A percentile compares a stretch with the other conserved stretches of the same genome.
Evolutionary conservation across 305 asterid genomes (phyloP).

Genomic region (Fraxinus albicans): DNA sequence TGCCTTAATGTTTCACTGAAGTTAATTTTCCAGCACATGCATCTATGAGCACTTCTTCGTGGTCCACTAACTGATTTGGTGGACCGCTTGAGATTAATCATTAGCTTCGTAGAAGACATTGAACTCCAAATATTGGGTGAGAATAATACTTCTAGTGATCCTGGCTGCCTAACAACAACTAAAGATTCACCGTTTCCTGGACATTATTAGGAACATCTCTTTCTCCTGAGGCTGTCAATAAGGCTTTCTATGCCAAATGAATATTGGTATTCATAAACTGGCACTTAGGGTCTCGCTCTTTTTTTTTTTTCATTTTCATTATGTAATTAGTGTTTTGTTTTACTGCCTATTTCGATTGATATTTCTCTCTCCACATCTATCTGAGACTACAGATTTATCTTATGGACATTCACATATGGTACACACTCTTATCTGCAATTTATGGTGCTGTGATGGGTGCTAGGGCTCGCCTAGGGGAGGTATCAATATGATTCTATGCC

Average conservation of each 20-base stretch:
- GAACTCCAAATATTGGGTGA: background rate
- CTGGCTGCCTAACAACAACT: background rate
- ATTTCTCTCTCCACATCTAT: background rate
- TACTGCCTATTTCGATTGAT: conserved; percentile 9
- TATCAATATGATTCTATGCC: conserved; percentile 29
- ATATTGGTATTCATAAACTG: conserved; percentile 6
- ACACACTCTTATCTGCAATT: conserved; percentile 83
- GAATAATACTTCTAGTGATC: background rate
- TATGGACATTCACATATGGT: conserved; percentile 98
- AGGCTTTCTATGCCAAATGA: conserved; percentile 10
- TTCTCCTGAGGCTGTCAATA: background rate
- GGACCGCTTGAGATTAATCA: conserved; percentile 1
- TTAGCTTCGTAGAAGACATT: background rate
- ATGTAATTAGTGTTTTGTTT: conserved; percentile 15
- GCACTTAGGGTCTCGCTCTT: background rate
- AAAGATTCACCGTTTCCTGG: background rate
- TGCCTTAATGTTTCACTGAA: background rate
- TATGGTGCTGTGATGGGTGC: conserved; percentile 99
- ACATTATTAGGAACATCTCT: background rate
- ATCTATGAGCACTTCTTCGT: background rate
- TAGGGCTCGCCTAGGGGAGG: conserved; percentile 95
- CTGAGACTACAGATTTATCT: conserved; percentile 65
- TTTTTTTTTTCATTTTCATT: background rate
- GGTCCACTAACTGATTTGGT: background rate
- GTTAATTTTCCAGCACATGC: background rate